These are phyloP conservation scores for Nosema muscidifuracis DNA, from an alignment of 371 early-diverging fungal species.

Conservation along the genomic window DNA sequence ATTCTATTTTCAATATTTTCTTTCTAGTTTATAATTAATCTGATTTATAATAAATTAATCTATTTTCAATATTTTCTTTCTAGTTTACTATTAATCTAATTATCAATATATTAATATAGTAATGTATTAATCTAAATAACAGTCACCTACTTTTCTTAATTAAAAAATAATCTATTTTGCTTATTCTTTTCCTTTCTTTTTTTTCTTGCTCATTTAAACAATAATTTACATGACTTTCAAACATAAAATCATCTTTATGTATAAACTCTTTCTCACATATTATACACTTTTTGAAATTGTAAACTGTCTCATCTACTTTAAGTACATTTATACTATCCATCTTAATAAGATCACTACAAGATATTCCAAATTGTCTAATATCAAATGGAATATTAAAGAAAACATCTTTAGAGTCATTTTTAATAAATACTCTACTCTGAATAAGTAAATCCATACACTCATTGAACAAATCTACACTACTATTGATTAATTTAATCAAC, in stretches of 20 bases:
- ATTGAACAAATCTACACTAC: slow-evolving; percentile 21
- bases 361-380: slow-evolving; percentile 35
- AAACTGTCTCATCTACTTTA: background rate
- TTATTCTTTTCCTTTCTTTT: slow-evolving; percentile 14
- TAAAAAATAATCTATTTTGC: background rate
- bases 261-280: slow-evolving; percentile 28
- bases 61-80: no score
- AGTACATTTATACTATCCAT: background rate
- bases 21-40: no score
- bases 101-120: no score
- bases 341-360: slow-evolving; percentile 10
- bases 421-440: background rate
- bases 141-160: no score
- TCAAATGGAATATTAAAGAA: background rate
- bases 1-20: no score
- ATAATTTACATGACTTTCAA: slow-evolving; percentile 40
- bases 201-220: slow-evolving; percentile 33
- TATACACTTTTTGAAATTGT: slow-evolving; percentile 7
- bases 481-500: background rate
- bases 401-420: no score
- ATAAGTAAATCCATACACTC: slow-evolving; percentile 4
- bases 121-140: no score
- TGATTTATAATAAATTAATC: no score
- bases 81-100: no score
- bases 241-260: slow-evolving; percentile 8